phyloP scores from a whole-genome alignment of 2,329 filamentous ascomycete genomes.

The Diaporthe helianthi region DNA sequence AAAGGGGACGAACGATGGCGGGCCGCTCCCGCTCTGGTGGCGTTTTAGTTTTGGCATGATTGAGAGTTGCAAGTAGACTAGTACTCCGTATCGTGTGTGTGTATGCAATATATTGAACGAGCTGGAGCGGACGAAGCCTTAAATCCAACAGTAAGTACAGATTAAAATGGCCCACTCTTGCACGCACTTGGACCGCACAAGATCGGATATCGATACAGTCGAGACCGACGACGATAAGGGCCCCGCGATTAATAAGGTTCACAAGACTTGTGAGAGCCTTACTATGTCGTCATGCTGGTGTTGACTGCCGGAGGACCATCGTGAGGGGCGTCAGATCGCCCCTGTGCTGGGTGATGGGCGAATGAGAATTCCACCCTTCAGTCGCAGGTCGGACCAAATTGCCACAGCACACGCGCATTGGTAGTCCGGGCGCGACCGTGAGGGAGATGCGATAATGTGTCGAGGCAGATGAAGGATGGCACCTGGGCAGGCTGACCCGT shows the following conservation, averaged over 20 bases:
- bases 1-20: constrained; percentile 22
- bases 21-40: constrained; percentile 22
- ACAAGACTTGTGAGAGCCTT: constrained; percentile 1
- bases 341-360: background rate
- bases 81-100: background rate
- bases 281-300: constrained; percentile 15
- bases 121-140: background rate
- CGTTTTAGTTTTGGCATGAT: too few relatives aligned
- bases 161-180: constrained; percentile 7
- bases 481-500: background rate
- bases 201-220: constrained; percentile 10
- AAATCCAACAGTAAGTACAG: background rate
- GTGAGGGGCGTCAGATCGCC: background rate
- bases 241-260: constrained; percentile 17
- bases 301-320: background rate
- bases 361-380: background rate
- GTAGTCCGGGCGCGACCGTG: background rate
- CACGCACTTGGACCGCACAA: background rate
- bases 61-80: too few relatives aligned
- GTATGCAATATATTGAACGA: background rate
- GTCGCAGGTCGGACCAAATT: background rate
- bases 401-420: background rate
- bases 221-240: constrained; percentile 5
- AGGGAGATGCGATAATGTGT: background rate
- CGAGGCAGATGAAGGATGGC: constrained; percentile 16